A percentile compares a stretch with the other conserved stretches of the same genome.
These are phyloP conservation scores for Sporisorium graminicola DNA, from an alignment of 1,284 basidiomycete species.

Conservation along the genomic window DNA sequence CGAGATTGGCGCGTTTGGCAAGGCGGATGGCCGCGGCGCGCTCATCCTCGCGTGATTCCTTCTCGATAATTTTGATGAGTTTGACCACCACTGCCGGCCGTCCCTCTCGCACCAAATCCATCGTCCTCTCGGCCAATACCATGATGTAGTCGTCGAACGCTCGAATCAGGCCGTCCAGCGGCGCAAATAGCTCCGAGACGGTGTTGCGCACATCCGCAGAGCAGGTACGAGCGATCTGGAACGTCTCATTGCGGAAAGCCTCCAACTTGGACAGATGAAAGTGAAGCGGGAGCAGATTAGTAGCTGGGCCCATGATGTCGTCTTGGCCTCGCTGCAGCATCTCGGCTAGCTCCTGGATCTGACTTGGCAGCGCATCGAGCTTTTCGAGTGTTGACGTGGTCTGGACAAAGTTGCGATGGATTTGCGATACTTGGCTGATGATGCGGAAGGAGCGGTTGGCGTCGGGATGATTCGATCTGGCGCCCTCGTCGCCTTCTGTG, in stretches of 20 bases:
- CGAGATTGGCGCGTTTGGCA: constrained; percentile 87
- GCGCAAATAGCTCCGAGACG: constrained; percentile 84
- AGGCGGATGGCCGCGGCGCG: constrained; percentile 95
- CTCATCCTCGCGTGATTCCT: constrained; percentile 92
- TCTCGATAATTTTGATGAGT: constrained; percentile 91
- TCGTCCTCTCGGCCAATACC: constrained; percentile 80
- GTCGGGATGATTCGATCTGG: constrained; percentile 30
- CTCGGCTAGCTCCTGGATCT: constrained; percentile 82
- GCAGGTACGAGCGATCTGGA: constrained; percentile 72
- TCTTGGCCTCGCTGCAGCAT: constrained; percentile 81
- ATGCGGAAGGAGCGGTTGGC: constrained; percentile 57
- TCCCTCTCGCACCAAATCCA: constrained; percentile 81
- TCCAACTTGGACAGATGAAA: constrained; percentile 90
- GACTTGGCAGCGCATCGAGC: constrained; percentile 86
- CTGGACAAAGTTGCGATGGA: constrained; percentile 93
- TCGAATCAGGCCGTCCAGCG: constrained; percentile 83
- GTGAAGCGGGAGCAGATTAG: constrained; percentile 90
- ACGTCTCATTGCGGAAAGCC: constrained; percentile 81
- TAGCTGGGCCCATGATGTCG: constrained; percentile 82
- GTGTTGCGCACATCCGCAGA: constrained; percentile 79
- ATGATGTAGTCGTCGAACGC: constrained; percentile 90
- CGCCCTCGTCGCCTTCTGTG: constrained; percentile 26
- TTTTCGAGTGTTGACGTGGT: constrained; percentile 96
- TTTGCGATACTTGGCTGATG: constrained; percentile 81
- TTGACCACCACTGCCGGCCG: constrained; percentile 87